Conservation (phyloP, 805 yeast species). For the Priceomyces fermenticarens region DNA sequence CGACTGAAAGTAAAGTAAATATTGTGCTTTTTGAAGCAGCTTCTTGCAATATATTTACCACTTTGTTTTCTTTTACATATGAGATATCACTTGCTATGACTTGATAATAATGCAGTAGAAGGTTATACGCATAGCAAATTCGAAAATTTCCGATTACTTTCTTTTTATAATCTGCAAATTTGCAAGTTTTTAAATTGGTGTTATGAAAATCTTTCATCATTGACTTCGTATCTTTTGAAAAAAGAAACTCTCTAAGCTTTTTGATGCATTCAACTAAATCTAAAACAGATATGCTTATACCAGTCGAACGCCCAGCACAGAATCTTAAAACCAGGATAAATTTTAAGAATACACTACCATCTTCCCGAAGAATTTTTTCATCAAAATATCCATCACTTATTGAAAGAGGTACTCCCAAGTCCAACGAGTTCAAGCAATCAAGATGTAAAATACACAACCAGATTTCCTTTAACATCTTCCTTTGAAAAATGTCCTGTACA, state of each 20-base stretch:
- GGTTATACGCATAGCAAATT: neutral
- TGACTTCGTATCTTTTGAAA: neutral
- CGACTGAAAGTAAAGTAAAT: neutral
- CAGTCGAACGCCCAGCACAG: neutral
- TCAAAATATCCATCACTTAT: neutral
- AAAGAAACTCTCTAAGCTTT: neutral
- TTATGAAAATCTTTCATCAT: neutral
- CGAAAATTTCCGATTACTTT: neutral
- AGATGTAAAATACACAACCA: slow-evolving; percentile 2
- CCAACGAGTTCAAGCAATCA: slow-evolving; percentile 3
- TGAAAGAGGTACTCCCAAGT: slow-evolving; percentile 2
- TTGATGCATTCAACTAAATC: slow-evolving; percentile 1
- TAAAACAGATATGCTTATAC: neutral
- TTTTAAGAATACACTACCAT: neutral
- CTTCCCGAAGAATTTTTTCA: neutral
- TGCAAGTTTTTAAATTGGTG: neutral
- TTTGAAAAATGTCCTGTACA: neutral
- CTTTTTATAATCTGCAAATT: neutral
- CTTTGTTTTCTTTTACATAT: neutral
- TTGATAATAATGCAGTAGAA: slow-evolving; percentile 3
- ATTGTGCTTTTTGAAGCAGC: neutral
- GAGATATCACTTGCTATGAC: neutral
- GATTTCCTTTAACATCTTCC: neutral
- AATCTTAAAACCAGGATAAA: neutral
- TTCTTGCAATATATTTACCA: neutral